Evolutionary conservation across 1,284 basidiomycete species (phyloP).

Genomic region (Stygiomarasmius scandens): DNA sequence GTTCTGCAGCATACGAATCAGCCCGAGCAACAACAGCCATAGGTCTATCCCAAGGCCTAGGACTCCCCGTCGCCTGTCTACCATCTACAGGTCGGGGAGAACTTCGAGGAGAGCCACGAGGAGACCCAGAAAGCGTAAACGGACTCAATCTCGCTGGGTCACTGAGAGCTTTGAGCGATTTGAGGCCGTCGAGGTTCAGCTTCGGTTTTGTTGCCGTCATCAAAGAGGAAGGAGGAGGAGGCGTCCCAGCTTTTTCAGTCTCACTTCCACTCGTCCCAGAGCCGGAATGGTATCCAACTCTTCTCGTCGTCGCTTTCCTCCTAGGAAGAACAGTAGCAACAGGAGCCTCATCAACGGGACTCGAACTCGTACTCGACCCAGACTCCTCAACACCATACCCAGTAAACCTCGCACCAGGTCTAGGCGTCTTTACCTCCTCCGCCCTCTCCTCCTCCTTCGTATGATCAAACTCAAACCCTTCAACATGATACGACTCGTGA

Average conservation of each 20-base stretch:
- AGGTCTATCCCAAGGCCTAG: too few species aligned
- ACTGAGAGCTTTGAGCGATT: neutral
- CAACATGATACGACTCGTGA: neutral
- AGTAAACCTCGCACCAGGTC: neutral
- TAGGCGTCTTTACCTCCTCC: neutral
- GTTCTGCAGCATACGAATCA: too few species aligned
- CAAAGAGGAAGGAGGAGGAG: neutral
- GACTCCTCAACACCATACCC: neutral
- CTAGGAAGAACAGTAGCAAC: neutral
- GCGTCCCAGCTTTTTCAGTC: neutral
- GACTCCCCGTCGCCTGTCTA: neutral
- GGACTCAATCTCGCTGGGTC: neutral
- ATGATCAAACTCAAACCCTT: neutral
- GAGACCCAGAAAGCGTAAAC: neutral
- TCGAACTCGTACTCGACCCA: neutral
- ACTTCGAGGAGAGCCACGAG: neutral
- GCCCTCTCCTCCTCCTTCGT: neutral
- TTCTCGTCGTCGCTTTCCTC: neutral
- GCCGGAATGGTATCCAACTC: neutral
- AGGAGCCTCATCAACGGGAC: neutral
- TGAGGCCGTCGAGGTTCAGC: neutral
- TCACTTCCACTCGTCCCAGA: conserved; percentile 4
- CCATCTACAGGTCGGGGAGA: neutral
- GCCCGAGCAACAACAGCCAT: too few species aligned
- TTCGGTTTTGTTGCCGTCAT: neutral